Conservation (phyloP, 805 yeast genomes). For the Candida jianshihensis region DNA sequence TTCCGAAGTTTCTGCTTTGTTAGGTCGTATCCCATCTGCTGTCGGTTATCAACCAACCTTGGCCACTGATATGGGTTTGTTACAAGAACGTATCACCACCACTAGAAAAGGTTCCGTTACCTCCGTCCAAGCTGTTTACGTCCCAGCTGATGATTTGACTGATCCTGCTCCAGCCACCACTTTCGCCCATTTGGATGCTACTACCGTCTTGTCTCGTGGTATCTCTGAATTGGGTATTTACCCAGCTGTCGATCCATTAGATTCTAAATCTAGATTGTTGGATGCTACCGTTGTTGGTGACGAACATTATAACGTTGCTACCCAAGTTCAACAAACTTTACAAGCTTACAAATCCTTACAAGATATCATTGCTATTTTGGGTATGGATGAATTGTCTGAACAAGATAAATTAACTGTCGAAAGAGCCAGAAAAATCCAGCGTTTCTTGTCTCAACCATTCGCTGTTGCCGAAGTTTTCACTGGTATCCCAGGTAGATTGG, state of each 20-base stretch:
- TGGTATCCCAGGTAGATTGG: slow-evolving; percentile 98
- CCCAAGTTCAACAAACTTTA: slow-evolving; percentile 93
- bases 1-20: slow-evolving; percentile 99
- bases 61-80: slow-evolving; percentile 99
- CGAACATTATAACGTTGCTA: slow-evolving; percentile 96
- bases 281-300: slow-evolving; percentile 97
- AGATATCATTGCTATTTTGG: slow-evolving; percentile 99
- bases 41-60: slow-evolving; percentile 99
- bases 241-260: slow-evolving; percentile 99
- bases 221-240: slow-evolving; percentile 99
- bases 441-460: slow-evolving; percentile 99
- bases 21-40: slow-evolving; percentile 99
- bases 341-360: slow-evolving; percentile 99
- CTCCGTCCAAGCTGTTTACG: slow-evolving; percentile 99
- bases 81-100: slow-evolving; percentile 99
- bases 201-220: slow-evolving; percentile 99
- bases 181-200: slow-evolving; percentile 99
- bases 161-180: slow-evolving; percentile 99
- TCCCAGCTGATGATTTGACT: slow-evolving; percentile 99
- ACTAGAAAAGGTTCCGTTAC: slow-evolving; percentile 99
- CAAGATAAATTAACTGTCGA: slow-evolving; percentile 98
- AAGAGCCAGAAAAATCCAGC: slow-evolving; percentile 99
- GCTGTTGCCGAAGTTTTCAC: slow-evolving; percentile 99
- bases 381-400: slow-evolving; percentile 99
- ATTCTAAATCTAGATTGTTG: slow-evolving; percentile 97